Evolutionary conservation across 441 rosid species (phyloP).

Genomic region (Melianthus villosus): DNA sequence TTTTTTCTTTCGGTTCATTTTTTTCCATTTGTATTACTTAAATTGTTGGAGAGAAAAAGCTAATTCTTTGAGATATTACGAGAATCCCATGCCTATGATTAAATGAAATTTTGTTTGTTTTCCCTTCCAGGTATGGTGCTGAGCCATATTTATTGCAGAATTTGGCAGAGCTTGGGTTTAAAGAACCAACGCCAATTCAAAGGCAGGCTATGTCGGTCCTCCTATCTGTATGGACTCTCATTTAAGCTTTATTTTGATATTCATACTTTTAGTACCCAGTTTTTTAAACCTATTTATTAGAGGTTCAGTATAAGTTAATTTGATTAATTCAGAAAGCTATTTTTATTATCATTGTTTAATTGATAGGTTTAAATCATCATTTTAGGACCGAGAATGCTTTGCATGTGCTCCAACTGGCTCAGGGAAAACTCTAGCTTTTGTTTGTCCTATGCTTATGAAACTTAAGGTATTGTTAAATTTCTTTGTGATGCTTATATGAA

Average conservation of each 20-base stretch:
- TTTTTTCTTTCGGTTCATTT: no score
- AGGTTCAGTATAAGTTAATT: not conserved
- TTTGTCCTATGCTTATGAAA: slow-evolving; percentile 80
- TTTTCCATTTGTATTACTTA: no score
- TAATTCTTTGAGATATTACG: no score
- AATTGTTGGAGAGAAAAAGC: no score
- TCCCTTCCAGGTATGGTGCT: slow-evolving; percentile 44
- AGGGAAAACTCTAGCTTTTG: slow-evolving; percentile 78
- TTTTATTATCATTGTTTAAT: no score
- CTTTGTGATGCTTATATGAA: slow-evolving; percentile 1
- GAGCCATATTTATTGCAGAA: slow-evolving; percentile 42
- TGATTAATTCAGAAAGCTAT: no score
- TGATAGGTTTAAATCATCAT: no score
- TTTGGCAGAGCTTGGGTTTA: slow-evolving; percentile 59
- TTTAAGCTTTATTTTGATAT: slow-evolving; percentile 3
- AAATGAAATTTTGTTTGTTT: slow-evolving; percentile 4
- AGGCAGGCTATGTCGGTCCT: slow-evolving; percentile 87
- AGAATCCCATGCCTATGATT: no score
- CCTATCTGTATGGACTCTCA: slow-evolving; percentile 45
- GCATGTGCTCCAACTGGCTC: slow-evolving; percentile 97
- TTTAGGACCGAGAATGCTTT: slow-evolving; percentile 77
- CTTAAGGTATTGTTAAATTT: slow-evolving; percentile 43
- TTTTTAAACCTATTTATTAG: no score
- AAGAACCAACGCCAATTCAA: slow-evolving; percentile 91
- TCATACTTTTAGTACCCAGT: no score